phyloP scores from a whole-genome alignment of 345 rosid species.

The Geranium brycei region DNA sequence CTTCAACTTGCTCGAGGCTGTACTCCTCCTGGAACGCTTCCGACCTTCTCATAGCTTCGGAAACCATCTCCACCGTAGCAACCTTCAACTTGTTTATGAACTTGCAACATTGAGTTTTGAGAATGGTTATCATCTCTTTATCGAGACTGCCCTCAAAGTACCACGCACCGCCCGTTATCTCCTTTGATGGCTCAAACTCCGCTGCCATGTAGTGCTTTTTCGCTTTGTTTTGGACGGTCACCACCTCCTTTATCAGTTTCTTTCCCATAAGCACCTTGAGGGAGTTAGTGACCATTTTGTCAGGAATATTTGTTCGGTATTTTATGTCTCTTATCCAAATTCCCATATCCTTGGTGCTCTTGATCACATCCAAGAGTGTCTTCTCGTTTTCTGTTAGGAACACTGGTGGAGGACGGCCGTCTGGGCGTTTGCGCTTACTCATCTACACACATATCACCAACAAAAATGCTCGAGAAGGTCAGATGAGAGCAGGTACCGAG shows the following conservation, averaged over 20 bases:
- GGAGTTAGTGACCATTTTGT: constrained; percentile 22
- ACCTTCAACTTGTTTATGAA: constrained; percentile 21
- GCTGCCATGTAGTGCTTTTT: constrained; percentile 41
- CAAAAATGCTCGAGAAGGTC: not conserved
- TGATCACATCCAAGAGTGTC: constrained; percentile 27
- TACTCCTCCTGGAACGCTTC: constrained; percentile 20
- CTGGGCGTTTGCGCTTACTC: constrained; percentile 52
- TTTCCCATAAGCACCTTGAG: constrained; percentile 31
- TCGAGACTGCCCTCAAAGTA: constrained; percentile 53
- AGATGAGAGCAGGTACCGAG: too few relatives aligned
- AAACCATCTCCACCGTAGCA: constrained; percentile 41
- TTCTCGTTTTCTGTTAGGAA: constrained; percentile 42
- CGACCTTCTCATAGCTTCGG: constrained; percentile 20
- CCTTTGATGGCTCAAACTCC: constrained; percentile 56
- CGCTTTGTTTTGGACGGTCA: constrained; percentile 45
- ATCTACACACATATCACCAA: constrained; percentile 4
- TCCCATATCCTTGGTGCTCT: constrained; percentile 47
- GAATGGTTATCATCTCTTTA: constrained; percentile 19
- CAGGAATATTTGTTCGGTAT: constrained; percentile 26
- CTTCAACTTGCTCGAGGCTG: constrained; percentile 32
- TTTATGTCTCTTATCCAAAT: constrained; percentile 38
- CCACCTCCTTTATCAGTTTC: constrained; percentile 47
- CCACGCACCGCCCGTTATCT: constrained; percentile 75
- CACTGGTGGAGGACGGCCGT: constrained; percentile 15
- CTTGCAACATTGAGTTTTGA: constrained; percentile 31